Base-by-base conservation (phyloP, 2,329 filamentous ascomycete genomes). In the Cladosporium sp. region DNA sequence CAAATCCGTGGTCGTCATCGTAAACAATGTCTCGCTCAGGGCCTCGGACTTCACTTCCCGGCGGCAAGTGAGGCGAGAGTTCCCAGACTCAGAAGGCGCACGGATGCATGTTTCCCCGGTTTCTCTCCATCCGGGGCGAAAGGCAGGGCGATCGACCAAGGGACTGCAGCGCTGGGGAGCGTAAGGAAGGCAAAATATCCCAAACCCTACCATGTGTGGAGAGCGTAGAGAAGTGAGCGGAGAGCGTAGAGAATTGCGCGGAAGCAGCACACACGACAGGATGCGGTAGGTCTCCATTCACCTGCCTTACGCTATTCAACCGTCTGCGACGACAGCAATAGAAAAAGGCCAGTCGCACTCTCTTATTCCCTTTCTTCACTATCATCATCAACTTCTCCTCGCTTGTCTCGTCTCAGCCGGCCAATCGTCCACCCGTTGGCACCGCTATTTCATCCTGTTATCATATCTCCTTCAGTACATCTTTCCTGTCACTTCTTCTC, bases 271-370 rank as follows among this genome's bases (percentile, higher is more conserved):
- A 11, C 34, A 58, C 34, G 55, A 21, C 24, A 55, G 36, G 49
- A 55, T 21, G 32, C 60, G 47, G 49, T 41, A 55, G 61, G 51
- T 38, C 55, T 64, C 61, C 61, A 64, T 64, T 26, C 26, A 26
- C 36, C 34, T 64, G 61, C 61, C 51, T 64, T 64, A 57, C 61
- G 61, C 61, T 64, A 51, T 64, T 57, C 38, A 57, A 64, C 36
- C 24, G 24, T 47, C 24, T 47, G 12, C 14, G 57, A 47, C 24
- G 61, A 30, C 18, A 44, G 61, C 18, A 34, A 57, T 64, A 64
- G 61, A 64, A 64, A 64, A 64, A 64, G 61, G 61, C 26, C 10
- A 44, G 26, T 64, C 34, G 36, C 36, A 11, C 32, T 59, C 36
- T 59, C 36, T 34, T 18, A 1, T 12, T 64, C 12, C 4, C 28